Evolutionary conservation across 306 rosid species (phyloP), one percentile per base, ranked within the genome.

Genomic region (Prunus campanulata): DNA sequence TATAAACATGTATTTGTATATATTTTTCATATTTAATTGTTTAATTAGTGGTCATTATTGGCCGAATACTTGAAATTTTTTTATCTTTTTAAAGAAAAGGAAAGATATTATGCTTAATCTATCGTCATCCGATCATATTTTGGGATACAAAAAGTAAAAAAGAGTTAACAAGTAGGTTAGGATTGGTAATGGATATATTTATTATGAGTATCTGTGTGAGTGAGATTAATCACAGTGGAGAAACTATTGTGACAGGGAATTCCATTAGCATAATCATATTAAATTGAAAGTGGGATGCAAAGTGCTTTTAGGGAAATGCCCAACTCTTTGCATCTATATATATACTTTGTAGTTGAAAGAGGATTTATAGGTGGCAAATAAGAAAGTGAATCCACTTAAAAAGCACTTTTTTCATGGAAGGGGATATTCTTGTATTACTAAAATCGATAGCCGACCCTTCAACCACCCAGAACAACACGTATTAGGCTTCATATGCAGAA

Each of bases 301-400:
- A 79, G 86, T 88, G 87, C 79, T 83, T 79, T 83, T 50, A 20
- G 74, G 63, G 47, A 79, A 78, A 83, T 80, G 63, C 78, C 86
- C 11, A 83, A 55, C 75, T 78, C 83, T 44, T 60, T 74, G 65
- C 6, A 20, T 60, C 6, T 24, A 24, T 64, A 75, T 22, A 72
- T 30, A 30, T 42, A 30, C 77, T 78, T 16, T 68, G 65, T 50
- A 55, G 86, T 64, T 72, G 73, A 62, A 42, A 44, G 78, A 55
- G 74, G 56, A 87, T 72, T 76, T 52, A 82, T 42, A 54, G 80
- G 79, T 77, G 87, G 80, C 87, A 81, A 60, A 76, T 72, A 39
- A 50, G 74, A 82, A 87, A 85, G 87, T 22, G 72, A 85, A 16
- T 84, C 91, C 93, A 91, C 91, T 87, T 22, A 61, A 52, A 49